A percentile compares a stretch with the other conserved stretches of the same genome.
phyloP scores from a whole-genome alignment of 306 rosid genomes.

The Cajanus cajan region DNA sequence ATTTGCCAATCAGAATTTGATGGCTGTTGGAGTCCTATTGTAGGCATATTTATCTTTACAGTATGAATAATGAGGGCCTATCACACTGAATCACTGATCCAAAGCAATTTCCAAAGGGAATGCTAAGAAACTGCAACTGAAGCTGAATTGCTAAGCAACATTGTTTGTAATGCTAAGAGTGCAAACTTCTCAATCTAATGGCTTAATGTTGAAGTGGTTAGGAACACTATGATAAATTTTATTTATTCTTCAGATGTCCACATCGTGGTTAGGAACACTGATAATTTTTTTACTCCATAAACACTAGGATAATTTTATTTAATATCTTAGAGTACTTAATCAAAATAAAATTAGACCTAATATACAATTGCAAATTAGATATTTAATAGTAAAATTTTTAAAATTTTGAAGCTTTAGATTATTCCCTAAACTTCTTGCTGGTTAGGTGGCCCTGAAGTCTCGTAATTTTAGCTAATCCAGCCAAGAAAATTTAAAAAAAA shows the following conservation, averaged over 20 bases:
- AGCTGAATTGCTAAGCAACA: conserved; percentile 13
- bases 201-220: background rate
- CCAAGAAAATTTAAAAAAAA: too few species aligned
- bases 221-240: too few species aligned
- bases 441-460: background rate
- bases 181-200: background rate
- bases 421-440: background rate
- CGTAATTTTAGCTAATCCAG: too few species aligned
- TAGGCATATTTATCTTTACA: background rate
- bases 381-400: background rate
- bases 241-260: too few species aligned
- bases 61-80: background rate
- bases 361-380: too few species aligned
- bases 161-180: background rate
- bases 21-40: background rate
- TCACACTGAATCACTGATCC: conserved; percentile 13
- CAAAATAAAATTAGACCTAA: too few species aligned
- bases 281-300: too few species aligned
- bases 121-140: background rate
- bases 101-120: background rate
- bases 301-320: background rate
- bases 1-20: background rate
- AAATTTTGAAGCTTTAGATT: background rate
- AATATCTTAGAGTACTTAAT: too few species aligned
- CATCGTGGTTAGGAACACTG: background rate